phyloP scores from a whole-genome alignment of 345 rosid species.

The Eucalyptus erythrocorys region DNA sequence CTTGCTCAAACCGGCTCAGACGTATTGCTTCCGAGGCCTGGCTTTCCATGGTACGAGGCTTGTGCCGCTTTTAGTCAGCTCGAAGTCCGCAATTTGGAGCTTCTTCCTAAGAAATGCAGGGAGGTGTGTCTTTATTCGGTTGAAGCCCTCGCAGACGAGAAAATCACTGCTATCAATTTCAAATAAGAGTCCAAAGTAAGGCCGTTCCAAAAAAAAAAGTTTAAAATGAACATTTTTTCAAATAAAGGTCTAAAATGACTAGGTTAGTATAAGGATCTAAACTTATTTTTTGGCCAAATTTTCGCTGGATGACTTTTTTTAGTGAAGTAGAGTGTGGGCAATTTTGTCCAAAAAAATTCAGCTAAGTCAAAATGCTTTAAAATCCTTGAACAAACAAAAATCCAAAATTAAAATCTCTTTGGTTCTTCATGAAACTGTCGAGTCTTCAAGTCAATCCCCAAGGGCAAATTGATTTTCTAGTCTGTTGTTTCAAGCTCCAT shows the following conservation, averaged over 20 bases:
- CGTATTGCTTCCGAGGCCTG: conserved; percentile 17
- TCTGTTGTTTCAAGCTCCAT: accelerated
- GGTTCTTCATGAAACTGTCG: accelerated
- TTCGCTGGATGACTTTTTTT: accelerated
- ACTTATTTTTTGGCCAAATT: too few relatives aligned
- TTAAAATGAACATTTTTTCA: accelerated
- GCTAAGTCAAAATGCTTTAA: too few relatives aligned
- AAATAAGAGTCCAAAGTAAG: accelerated
- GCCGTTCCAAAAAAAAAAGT: accelerated
- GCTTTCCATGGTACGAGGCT: conserved; percentile 15
- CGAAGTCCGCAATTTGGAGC: conserved; percentile 17
- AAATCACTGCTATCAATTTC: conserved; percentile 4
- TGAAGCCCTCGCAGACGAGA: conserved; percentile 10
- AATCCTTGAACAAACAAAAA: accelerated
- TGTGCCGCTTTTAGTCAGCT: not conserved
- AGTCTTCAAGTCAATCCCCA: too few relatives aligned
- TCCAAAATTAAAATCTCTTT: too few relatives aligned
- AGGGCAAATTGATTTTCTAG: too few relatives aligned
- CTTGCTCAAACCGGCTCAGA: conserved; percentile 15
- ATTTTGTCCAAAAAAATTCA: too few relatives aligned
- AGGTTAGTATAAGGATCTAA: accelerated
- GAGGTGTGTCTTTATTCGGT: conserved; percentile 15
- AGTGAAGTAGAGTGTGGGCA: accelerated
- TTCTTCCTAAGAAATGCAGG: conserved; percentile 20
- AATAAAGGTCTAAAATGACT: too few relatives aligned